Evolutionary conservation across 2,329 filamentous ascomycete genomes (phyloP).

Genomic region (Colletotrichum sojae): DNA sequence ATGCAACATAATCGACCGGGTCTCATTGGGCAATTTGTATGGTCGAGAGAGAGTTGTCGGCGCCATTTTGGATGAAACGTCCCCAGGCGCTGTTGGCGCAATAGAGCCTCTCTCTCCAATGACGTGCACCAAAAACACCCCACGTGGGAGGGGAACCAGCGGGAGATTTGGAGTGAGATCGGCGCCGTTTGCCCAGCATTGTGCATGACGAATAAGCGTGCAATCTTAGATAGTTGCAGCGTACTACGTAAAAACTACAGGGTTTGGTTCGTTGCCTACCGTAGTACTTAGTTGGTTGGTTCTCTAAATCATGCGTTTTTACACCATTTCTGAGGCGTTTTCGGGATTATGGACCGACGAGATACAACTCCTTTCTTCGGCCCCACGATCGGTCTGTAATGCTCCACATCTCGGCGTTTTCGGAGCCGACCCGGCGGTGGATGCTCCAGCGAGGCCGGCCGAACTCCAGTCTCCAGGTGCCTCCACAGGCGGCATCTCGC

Average conservation of each 20-base stretch:
- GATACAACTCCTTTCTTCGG: no score
- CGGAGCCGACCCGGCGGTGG: no score
- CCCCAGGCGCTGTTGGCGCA: constrained; percentile 4
- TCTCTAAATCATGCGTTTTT: no score
- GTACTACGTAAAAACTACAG: no score
- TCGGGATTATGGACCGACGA: no score
- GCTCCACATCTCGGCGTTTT: no score
- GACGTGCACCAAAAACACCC: constrained; percentile 10
- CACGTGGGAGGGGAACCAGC: constrained; percentile 29
- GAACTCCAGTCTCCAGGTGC: no score
- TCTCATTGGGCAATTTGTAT: constrained; percentile 10
- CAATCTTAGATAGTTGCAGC: neutral
- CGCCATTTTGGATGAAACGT: constrained; percentile 34
- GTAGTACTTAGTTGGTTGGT: no score
- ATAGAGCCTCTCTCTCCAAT: constrained; percentile 15
- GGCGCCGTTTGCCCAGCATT: neutral
- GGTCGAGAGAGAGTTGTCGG: neutral
- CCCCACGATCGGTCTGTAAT: no score
- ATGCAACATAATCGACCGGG: neutral
- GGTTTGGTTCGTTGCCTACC: no score
- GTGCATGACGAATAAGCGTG: neutral
- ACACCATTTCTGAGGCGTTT: no score
- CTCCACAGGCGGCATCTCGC: constrained; percentile 22
- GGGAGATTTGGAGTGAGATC: constrained; percentile 16
- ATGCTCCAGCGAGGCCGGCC: no score